A percentile compares a stretch with the other conserved stretches of the same genome.
These are phyloP conservation scores for Saitoella complicata DNA, from an alignment of 805 yeast genomes.

Conservation along the genomic window DNA sequence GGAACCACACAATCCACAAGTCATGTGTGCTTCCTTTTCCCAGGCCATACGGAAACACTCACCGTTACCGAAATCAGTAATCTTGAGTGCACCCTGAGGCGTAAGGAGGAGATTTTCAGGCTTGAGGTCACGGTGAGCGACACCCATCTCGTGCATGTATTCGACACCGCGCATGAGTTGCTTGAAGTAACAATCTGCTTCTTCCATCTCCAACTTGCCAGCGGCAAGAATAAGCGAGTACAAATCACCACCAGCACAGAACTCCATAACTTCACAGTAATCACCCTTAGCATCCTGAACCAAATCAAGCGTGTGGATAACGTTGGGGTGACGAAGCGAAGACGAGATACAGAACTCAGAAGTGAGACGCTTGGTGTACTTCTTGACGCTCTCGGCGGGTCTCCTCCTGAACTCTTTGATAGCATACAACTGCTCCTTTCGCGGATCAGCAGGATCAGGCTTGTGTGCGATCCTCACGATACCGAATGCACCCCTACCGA, in stretches of 20 bases:
- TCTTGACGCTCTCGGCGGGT: constrained; percentile 38
- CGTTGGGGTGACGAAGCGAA: constrained; percentile 57
- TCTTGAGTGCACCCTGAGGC: constrained; percentile 46
- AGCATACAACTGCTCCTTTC: constrained; percentile 40
- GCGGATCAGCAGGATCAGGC: constrained; percentile 25
- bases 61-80: constrained; percentile 81
- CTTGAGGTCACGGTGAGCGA: constrained; percentile 84
- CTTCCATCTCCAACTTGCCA: constrained; percentile 39
- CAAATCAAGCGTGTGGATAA: constrained; percentile 62
- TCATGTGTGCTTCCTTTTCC: constrained; percentile 56
- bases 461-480: constrained; percentile 77
- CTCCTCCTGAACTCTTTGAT: constrained; percentile 59
- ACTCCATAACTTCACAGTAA: constrained; percentile 87
- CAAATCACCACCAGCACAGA: constrained; percentile 75
- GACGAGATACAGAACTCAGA: constrained; percentile 83
- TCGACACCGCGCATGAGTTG: constrained; percentile 69
- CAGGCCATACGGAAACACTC: constrained; percentile 83
- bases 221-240: constrained; percentile 41
- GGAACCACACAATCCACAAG: constrained; percentile 69
- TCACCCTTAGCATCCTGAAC: constrained; percentile 59
- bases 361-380: constrained; percentile 56
- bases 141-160: constrained; percentile 81
- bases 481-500: constrained; percentile 91
- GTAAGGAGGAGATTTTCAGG: constrained; percentile 72
- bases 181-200: constrained; percentile 80